phyloP scores from a whole-genome alignment of 352 stramenopile species.

The Globisporangium megalacanthum region DNA sequence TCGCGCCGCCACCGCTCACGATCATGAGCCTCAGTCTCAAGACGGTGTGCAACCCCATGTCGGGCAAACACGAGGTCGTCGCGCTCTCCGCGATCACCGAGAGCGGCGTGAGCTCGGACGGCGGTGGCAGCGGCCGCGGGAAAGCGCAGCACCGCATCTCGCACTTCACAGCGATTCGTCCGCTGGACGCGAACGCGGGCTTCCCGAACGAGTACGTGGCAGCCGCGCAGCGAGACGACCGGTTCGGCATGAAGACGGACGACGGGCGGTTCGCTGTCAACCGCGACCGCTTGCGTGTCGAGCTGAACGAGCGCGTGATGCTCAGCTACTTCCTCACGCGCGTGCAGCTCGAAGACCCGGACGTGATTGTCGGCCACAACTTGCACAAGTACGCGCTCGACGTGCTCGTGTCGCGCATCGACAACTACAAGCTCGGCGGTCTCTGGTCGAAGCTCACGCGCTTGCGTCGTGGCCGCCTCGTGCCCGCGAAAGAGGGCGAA shows the following conservation, averaged over 20 bases:
- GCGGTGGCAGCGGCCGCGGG: constrained; percentile 25
- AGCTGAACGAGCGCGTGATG: constrained; percentile 82
- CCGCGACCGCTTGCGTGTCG: constrained; percentile 55
- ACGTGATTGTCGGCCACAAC: constrained; percentile 99
- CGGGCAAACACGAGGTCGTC: constrained; percentile 95
- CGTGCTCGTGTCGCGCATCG: constrained; percentile 94
- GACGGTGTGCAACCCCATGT: constrained; percentile 95
- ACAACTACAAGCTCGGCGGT: constrained; percentile 87
- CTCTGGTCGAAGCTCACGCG: constrained; percentile 83
- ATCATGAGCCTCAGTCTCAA: constrained; percentile 97
- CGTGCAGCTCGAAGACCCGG: constrained; percentile 95
- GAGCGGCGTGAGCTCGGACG: constrained; percentile 66
- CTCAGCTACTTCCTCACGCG: constrained; percentile 86
- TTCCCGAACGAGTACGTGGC: constrained; percentile 60
- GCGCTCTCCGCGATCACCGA: constrained; percentile 77
- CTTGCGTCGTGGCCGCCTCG: constrained; percentile 66
- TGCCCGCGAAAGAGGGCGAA: constrained; percentile 76
- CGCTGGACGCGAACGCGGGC: constrained; percentile 49
- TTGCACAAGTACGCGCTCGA: constrained; percentile 97
- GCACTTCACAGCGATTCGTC: constrained; percentile 81
- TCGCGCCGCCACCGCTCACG: constrained; percentile 89
- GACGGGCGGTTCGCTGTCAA: constrained; percentile 31
- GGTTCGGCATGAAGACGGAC: constrained; percentile 44
- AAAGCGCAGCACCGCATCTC: constrained; percentile 34
- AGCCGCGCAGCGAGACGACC: constrained; percentile 46